Base-by-base conservation (phyloP, 2,329 filamentous ascomycete genomes). In the Trichoderma sp. region DNA sequence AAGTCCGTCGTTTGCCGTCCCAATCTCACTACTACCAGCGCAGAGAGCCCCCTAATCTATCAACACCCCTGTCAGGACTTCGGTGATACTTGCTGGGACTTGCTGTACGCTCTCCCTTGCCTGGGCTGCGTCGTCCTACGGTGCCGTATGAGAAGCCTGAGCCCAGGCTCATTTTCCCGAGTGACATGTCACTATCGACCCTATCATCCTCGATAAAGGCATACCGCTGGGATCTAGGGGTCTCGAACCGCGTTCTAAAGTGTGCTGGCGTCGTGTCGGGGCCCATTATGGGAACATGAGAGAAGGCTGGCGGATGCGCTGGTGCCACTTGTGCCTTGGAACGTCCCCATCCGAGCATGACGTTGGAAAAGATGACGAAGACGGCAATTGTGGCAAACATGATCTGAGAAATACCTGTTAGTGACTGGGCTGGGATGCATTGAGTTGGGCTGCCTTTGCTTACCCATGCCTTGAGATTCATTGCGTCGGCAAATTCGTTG, bases 401-500 rank as follows among this genome's bases (percentile, higher is more conserved):
- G 21, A 76, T 45, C 31, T 66, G 27, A 6, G 9, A 38, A 33
- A 14, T 11, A 21, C 16, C 1, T 41, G 50, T 72, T 38, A 72
- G 63, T 5, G 24, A 59, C 56, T 4, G 33, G 24, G 50, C 9
- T 33, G 14, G 12, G 8, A 21, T 6, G 1, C 21, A n/a, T 41
- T 3, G 4, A 6, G 33, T 29, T 16, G 18, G 8, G 9, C 12
- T 72, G 38, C 27, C 27, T 4, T 27, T 56, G 31, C 87, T 78
- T 83, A 90, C 89, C 85, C 89, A 89, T 11, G 89, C 88, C 84
- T 98, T 98, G 84, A 94, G 93, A 78, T 93, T 95, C 83, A 98
- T 95, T 6, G 94, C 92, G 80, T 97, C 95, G 5, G 97, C 92
- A 83, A 98, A 98, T 80, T 93, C 93, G 82, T 98, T 98, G 84